These are phyloP conservation scores for Canariomyces notabilis DNA, from an alignment of 2,329 filamentous ascomycete genomes.

Conservation along the genomic window DNA sequence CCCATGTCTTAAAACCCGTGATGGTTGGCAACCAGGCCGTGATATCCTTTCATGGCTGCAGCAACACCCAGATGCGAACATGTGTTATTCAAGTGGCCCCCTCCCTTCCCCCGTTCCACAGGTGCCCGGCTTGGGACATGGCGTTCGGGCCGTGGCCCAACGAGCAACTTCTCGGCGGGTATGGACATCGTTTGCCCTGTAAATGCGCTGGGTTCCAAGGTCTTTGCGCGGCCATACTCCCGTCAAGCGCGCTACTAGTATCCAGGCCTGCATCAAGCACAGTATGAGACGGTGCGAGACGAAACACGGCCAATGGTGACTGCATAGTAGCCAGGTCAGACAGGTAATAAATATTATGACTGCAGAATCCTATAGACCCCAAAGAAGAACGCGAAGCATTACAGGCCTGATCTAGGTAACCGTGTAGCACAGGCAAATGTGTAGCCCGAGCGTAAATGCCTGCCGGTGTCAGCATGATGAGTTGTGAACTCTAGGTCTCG, in stretches of 20 bases:
- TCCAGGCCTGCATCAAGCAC: neutral
- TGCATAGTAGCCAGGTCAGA: neutral
- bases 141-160: slow-evolving; percentile 12
- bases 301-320: neutral
- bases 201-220: slow-evolving; percentile 8
- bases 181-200: neutral
- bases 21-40: too few species aligned
- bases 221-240: neutral
- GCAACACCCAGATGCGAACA: slow-evolving; percentile 12
- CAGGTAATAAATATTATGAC: neutral
- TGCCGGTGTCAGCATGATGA: too few species aligned
- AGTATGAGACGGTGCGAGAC: neutral
- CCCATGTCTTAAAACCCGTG: too few species aligned
- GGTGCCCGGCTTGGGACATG: neutral
- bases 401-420: too few species aligned
- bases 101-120: neutral
- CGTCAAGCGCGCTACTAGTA: neutral
- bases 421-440: too few species aligned
- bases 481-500: neutral
- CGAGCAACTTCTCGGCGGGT: neutral
- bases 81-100: slow-evolving; percentile 12
- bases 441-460: too few species aligned
- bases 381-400: too few species aligned
- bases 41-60: too few species aligned
- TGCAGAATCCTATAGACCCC: too few species aligned